Base-by-base conservation (phyloP, 371 early-diverging fungal genomes). In the Rhizomucor miehei region DNA sequence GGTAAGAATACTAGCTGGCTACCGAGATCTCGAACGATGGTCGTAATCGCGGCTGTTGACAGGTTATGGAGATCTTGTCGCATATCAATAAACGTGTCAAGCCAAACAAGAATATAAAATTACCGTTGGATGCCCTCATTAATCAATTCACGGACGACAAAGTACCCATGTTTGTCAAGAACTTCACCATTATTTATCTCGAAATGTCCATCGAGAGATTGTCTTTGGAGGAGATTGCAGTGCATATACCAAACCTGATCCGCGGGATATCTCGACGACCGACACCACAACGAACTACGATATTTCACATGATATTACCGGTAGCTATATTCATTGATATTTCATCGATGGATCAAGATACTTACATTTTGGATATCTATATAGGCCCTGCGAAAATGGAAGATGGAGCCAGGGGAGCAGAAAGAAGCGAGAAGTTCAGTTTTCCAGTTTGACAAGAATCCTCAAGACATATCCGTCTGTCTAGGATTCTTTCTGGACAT, bases 21-120 rank as follows among this genome's bases (percentile, higher is more conserved):
- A 34, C 19, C 8, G 20, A 36, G 25, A 21, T 48, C 21, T 48
- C n/a, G 48, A 20, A n/a, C 20, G 24, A 16, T 11, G 2, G 12
- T 41, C 43, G 43, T 41, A 41, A 41, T n/a, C 43, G n/a, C 43
- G 11, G 20, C 43, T 41, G n/a, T 20, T 37, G 21, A 11, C 54
- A 90, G 86, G 89, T 90, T 36, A 83, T 90, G 62, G 75, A 73
- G 9, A 76, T 95, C 21, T 76, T 93, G 23, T 77, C 86, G 6
- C 95, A 94, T 56, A 81, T 93, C 61, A 89, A 86, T 60, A 90
- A 89, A 56, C 81, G 92, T 45, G 73, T 91, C 43, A 85, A 87
- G 48, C 52, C 89, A 13, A 82, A 79, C 51, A 60, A 71, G 4
- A 59, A 52, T 1, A 77, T 91, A 44, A 74, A 72, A 44, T 60